These are phyloP conservation scores for Neonectria sp. DNA, from an alignment of 2,329 filamentous ascomycete genomes.

Conservation along the genomic window DNA sequence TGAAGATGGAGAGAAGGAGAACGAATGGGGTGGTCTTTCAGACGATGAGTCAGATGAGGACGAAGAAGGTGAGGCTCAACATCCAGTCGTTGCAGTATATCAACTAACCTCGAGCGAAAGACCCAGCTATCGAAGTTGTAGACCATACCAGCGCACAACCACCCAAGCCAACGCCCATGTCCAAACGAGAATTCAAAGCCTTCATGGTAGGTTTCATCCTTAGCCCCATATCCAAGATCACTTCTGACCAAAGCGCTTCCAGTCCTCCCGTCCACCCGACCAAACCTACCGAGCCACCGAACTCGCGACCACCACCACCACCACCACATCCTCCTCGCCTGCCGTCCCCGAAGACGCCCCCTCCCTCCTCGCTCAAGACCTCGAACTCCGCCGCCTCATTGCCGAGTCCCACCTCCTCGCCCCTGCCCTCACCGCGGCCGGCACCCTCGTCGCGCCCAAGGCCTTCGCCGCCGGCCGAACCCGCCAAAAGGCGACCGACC, in stretches of 20 bases:
- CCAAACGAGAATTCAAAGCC: constrained; percentile 80
- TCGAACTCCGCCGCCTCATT: constrained; percentile 91
- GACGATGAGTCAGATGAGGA: constrained; percentile 42
- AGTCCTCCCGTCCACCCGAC: constrained; percentile 67
- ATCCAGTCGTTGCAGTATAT: neutral
- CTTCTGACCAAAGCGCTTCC: constrained; percentile 24
- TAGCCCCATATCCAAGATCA: neutral
- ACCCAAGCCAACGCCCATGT: constrained; percentile 62
- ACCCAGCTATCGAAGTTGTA: constrained; percentile 69
- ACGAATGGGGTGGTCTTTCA: constrained; percentile 50
- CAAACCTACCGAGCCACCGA: constrained; percentile 43
- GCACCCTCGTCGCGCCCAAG: constrained; percentile 56
- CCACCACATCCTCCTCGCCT: constrained; percentile 46
- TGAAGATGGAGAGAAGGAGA: constrained; percentile 46
- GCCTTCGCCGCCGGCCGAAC: constrained; percentile 75
- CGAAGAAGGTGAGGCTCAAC: constrained; percentile 35
- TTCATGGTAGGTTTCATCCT: constrained; percentile 74
- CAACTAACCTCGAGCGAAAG: constrained; percentile 22
- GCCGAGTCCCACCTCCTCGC: constrained; percentile 90
- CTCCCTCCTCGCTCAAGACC: constrained; percentile 88
- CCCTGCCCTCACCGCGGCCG: constrained; percentile 61
- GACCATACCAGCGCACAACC: constrained; percentile 66
- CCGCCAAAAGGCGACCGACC: constrained; percentile 85
- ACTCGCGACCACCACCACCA: constrained; percentile 38
- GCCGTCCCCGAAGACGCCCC: constrained; percentile 70